Evolutionary conservation across 2,329 filamentous ascomycete species (phyloP), one percentile per base, ranked within the genome.

Genomic region (Aspergillus pseudoterreus): DNA sequence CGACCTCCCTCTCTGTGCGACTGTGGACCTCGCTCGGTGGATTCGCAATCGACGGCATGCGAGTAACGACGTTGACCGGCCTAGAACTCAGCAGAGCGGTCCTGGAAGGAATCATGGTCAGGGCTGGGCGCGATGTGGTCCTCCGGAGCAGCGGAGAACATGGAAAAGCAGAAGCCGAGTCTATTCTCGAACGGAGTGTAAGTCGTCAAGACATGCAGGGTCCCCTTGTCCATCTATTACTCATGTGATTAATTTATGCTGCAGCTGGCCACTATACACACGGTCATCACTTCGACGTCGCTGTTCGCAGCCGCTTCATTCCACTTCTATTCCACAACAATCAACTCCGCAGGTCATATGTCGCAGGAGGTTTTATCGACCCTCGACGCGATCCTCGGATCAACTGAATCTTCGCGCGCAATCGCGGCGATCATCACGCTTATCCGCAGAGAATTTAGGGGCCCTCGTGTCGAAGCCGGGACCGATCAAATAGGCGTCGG

Each of bases 361-460:
- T 75, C 75, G 0, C 73, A 75, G 50, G 70, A 72, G 35, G 67
- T 76, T 6, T 52, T 77, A 15, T 73, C 73, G 36, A 74, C 71
- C 1, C 64, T 77, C 10, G 74, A 77, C 62, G 72, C 75, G 2
- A 72, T 75, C 22, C 64, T 77, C 32, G 75, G 75, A 10, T 75
- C 72, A n/a, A 76, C 75, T 2, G 75, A 77, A 57, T 75, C 74
- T 1, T 77, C 75, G 4, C 69, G 74, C 35, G 75, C 75, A 2
- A 76, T 77, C 53, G 75, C 75, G 2, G 71, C 75, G 2, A 76
- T 77, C 24, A 71, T 77, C 48, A 76, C 73, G 4, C 64, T 77
- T 30, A 74, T 77, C 52, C 66, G 71, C 43, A 69, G 69, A 50
- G 75, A 77, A 55, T 73, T 76, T 32, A 64, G 69, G 33, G 71